Base-by-base conservation (phyloP, 2,329 filamentous ascomycete genomes). In the Elsinoe necatrix region DNA sequence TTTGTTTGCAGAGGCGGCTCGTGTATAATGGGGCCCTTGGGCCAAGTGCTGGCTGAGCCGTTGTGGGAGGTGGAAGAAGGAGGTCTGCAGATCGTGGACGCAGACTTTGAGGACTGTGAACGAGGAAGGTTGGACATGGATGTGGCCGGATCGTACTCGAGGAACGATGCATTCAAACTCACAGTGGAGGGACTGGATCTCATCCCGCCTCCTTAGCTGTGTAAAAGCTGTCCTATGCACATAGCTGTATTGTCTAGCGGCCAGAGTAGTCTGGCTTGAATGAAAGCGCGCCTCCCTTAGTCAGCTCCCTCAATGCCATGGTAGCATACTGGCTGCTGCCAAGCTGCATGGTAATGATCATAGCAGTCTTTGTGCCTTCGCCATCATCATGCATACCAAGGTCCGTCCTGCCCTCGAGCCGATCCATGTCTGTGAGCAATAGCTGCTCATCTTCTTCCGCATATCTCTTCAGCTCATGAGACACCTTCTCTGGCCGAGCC, bases 61-160 rank as follows among this genome's bases (percentile, higher is more conserved):
- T 75, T 93, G 58, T 95, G 90, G 90, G 87, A 95, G 58, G 71
- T 75, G 45, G 84, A 91, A 55, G 74, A 85, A 56, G 77, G 81
- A 3, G 80, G 82, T 0, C 69, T 95, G 27, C 72, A 90, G 54
- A 80, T 80, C 31, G 77, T 81, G 0, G 87, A 93, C 61, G 84
- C 91, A 2, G 89, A 96, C 66, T 85, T 96, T 65, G 87, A 95
- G 48, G 89, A 95, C 62, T 95, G 91, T 64, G 81, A 90, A 62
- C 78, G 88, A 8, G 91, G 90, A 0, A 76, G 89, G 54, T 69
- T 95, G 61, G 90, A 95, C 68, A 69, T 95, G 47, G 91, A 95
- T 73, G 83, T 88, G 35, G 89, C 83, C 1, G 91, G 91, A 0
- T 90, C 86, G 66, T 95, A 95, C 70, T 91, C 89, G 1, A 79